Evolutionary conservation across 2,329 filamentous ascomycete species (phyloP), one percentile per base, ranked within the genome.

Genomic region (Cladosporium sphaerospermum): DNA sequence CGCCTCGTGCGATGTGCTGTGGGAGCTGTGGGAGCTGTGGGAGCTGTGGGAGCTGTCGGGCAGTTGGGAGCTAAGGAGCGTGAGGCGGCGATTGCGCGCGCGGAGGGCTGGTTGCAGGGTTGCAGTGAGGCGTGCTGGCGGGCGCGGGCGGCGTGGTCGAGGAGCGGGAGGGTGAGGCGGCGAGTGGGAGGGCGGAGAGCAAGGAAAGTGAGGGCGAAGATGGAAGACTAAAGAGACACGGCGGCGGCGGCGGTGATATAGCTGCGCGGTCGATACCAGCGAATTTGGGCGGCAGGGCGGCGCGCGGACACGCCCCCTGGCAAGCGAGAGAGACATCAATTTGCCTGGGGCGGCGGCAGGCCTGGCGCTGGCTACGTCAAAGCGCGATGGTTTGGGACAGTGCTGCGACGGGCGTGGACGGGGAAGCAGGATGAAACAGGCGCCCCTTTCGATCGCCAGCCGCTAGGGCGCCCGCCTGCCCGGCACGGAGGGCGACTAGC

Each of bases 241-340:
- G 34, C n/a, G 34, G 34, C 6, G 4, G 33, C 11, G 33, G 34
- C 45, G 23, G 23, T 28, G 23, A 28, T 28, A 28, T 28, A 28
- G 23, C 23, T 28, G 4, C 23, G 23, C 23, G 23, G 23, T 28
- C 23, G 23, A 28, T 28, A 28, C 23, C 23, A 28, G 23, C 39
- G 31, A 51, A 51, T 51, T 32, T 51, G 33, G 23, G 23, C 23
- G 23, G 23, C 23, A 28, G 36, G 37, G 13, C n/a, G 48, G 47
- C 33, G 48, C 48, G 48, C 48, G 48, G 48, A 51, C 48, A 23
- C 40, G 47, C 36, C 48, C 48, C 48, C 48, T 51, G 48, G 48
- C 40, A 51, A 51, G 48, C 48, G 48, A 51, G 48, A 36, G 31
- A 51, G 40, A 51, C 48, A 51, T 44, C 48, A 51, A 51, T 51